A percentile compares a stretch with the other conserved stretches of the same genome.
Evolutionary conservation across 2,329 filamentous ascomycete genomes (phyloP).

Genomic region (Colletotrichum sp.): DNA sequence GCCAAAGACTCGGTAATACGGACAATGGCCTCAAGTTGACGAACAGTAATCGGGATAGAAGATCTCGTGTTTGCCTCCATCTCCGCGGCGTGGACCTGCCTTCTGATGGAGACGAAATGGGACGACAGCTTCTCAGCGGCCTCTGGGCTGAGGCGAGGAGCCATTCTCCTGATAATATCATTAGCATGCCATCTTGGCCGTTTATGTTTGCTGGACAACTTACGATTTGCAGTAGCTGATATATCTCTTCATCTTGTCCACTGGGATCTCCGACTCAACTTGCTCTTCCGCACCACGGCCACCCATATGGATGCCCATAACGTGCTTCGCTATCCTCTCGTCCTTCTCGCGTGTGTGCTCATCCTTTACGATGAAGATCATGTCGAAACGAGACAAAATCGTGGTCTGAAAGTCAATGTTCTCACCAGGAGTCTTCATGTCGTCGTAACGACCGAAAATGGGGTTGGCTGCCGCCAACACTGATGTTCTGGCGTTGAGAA

Average conservation of each 20-base stretch:
- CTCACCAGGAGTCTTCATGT: constrained; percentile 95
- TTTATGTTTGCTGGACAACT: constrained; percentile 38
- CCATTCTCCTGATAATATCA: constrained; percentile 72
- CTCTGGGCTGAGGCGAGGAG: constrained; percentile 86
- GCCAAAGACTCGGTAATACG: constrained; percentile 96
- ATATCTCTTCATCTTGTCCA: constrained; percentile 97
- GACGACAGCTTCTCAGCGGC: constrained; percentile 95
- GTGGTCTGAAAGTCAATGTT: constrained; percentile 99
- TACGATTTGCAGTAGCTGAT: constrained; percentile 96
- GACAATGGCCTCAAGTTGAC: constrained; percentile 95
- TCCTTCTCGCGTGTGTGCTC: constrained; percentile 90
- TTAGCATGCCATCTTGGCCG: constrained; percentile 29
- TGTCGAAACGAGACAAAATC: constrained; percentile 96
- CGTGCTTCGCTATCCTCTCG: constrained; percentile 92
- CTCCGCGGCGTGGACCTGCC: constrained; percentile 91
- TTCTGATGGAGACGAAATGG: constrained; percentile 95
- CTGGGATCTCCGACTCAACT: constrained; percentile 84
- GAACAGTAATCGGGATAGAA: constrained; percentile 95
- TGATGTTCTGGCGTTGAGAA: constrained; percentile 93
- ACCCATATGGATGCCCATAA: constrained; percentile 97
- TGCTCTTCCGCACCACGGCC: constrained; percentile 83
- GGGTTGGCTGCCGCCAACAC: constrained; percentile 96
- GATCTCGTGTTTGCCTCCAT: constrained; percentile 88
- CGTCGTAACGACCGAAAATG: constrained; percentile 97
- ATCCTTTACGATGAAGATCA: constrained; percentile 99